Base-by-base conservation (phyloP, 2,329 filamentous ascomycete genomes). In the Dothistroma septosporum region DNA sequence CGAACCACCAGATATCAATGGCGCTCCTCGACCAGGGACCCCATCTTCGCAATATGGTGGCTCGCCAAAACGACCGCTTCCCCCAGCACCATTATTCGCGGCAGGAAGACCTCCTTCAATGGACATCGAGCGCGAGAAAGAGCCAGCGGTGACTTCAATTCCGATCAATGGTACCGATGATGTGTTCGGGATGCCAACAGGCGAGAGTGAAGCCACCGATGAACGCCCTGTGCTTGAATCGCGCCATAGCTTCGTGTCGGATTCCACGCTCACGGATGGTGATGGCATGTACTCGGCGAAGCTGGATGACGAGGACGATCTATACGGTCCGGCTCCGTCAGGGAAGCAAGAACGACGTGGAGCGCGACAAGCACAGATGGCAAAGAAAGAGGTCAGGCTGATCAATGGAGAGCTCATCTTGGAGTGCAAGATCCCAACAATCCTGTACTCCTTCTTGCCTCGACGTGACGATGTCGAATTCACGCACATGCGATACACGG, bases 341-440 rank as follows among this genome's bases (percentile, higher is more conserved):
- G 91, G 91, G 9, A 89, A 90, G 59, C 94, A 99, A 73, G 87
- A 91, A 72, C 86, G 94, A 59, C 85, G 94, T 70, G 94, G 94
- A 59, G 91, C 93, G 31, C 86, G 93, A 66, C 85, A 89, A 32
- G 91, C 91, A 2, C 91, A 96, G 70, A 93, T 93, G 85, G 86
- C 89, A 11, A 94, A 88, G 76, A 96, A 96, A 73, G 93, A 97
- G 75, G 94, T 99, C 58, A 88, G 91, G 70, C 84, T 99, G 49
- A 95, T 97, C 82, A 97, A 99, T 73, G 94, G 94, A 72, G 93
- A 99, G 77, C 87, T 99, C 57, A 93, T 99, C 61, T 82, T 99
- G 52, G 94, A 99, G 79, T 97, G 94, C 82, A 99, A 99, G 78
- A 99, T 99, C 67, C 94, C 95, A 0, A 99, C 94, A 0, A 99